Percentiles rank a stretch among this genome's conserved stretches.
Conservation (phyloP, 1,139 yeast species). For the Diutina neorugosa region DNA sequence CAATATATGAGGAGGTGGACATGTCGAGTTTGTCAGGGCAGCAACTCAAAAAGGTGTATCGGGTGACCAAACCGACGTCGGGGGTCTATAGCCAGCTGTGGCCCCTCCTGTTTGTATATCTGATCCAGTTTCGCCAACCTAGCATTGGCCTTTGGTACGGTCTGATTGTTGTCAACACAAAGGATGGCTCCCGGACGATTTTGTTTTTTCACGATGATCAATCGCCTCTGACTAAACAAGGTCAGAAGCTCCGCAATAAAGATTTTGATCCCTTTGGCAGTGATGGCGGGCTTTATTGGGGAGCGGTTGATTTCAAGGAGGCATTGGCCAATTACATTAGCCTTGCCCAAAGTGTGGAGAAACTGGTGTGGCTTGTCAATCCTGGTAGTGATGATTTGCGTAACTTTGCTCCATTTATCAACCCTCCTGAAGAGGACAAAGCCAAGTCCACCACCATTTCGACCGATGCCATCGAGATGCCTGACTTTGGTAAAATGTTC, state of each 20-base stretch:
- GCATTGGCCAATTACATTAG: constrained; percentile 43
- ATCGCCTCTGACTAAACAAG: constrained; percentile 57
- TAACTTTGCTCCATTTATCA: constrained; percentile 56
- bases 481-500: constrained; percentile 33
- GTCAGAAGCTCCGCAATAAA: constrained; percentile 45
- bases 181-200: constrained; percentile 47
- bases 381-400: constrained; percentile 70
- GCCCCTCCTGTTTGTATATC: constrained; percentile 50
- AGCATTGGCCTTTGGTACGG: constrained; percentile 90
- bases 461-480: constrained; percentile 15
- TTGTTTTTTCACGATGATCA: constrained; percentile 89
- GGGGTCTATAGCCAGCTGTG: constrained; percentile 57
- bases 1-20: constrained; percentile 42
- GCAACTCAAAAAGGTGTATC: not conserved
- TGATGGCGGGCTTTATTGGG: constrained; percentile 68
- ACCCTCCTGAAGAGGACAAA: constrained; percentile 7
- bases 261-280: constrained; percentile 66
- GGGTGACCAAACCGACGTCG: constrained; percentile 27
- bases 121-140: constrained; percentile 76
- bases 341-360: constrained; percentile 60
- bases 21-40: constrained; percentile 10
- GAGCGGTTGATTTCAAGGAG: constrained; percentile 67
- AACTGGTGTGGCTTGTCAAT: constrained; percentile 61
- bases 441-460: constrained; percentile 11
- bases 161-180: constrained; percentile 60